phyloP scores from a whole-genome alignment of 139 green algal species.

The Micractinium sp. region DNA sequence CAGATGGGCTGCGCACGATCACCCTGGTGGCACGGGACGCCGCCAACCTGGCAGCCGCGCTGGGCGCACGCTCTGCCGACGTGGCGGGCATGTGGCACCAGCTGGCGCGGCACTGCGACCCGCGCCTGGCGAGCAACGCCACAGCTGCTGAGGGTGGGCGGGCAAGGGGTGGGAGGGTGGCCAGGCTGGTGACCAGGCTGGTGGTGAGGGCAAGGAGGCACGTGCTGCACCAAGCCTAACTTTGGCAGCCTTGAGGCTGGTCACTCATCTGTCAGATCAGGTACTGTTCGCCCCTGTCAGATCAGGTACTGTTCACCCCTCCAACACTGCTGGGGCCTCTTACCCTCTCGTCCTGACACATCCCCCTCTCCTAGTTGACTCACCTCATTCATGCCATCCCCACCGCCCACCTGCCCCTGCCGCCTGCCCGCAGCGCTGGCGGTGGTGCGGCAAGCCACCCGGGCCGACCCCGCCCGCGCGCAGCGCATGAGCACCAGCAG shows the following conservation, averaged over 20 bases:
- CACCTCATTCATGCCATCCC: too few species aligned
- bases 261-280: too few species aligned
- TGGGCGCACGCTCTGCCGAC: not conserved
- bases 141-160: not conserved
- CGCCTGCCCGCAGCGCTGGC: not conserved
- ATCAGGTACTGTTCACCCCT: too few species aligned
- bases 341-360: too few species aligned
- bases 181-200: too few species aligned
- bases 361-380: too few species aligned
- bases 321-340: too few species aligned
- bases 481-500: not conserved
- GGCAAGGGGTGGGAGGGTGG: too few species aligned
- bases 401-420: not conserved
- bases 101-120: not conserved
- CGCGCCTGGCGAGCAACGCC: not conserved
- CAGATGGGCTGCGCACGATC: not conserved
- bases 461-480: not conserved
- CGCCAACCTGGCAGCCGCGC: not conserved
- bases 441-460: not conserved
- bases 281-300: too few species aligned
- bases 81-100: conserved; percentile 8
- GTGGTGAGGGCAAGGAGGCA: too few species aligned
- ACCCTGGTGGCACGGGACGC: conserved; percentile 4
- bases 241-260: too few species aligned
- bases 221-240: too few species aligned